Evolutionary conservation across 768 basidiomycete genomes (phyloP), one percentile per base, ranked within the genome.

Genomic region (Brasilioporus rufonigricans): DNA sequence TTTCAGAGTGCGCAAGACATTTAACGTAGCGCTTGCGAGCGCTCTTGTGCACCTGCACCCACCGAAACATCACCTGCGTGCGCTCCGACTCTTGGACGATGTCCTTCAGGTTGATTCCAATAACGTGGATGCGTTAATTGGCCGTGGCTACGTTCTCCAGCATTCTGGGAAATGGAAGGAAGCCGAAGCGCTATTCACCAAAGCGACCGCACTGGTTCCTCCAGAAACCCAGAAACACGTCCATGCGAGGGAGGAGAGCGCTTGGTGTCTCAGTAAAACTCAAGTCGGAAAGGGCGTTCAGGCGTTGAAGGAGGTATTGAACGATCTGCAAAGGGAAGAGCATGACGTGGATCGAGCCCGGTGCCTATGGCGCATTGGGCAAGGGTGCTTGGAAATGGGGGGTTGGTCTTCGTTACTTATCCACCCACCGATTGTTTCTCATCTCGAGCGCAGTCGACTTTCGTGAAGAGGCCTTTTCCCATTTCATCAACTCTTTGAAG

Each of bases 11-110:
- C 77, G 77, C 44, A 80, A 81, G 45, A 84, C 84, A 4, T 82
- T 97, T 65, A 85, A 93, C 55, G 78, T 85, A 12, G 76, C 78
- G 5, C 77, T 96, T 13, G 87, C 85, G 2, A 86, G 84, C 0
- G 84, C 91, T 5, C 78, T 97, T 16, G 89, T 93, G 4, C 88
- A 97, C 64, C 77, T 89, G 46, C 91, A 83, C 68, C 85, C 95
- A 27, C 96, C 96, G 0, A 94, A 94, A 62, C 88, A 98, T 61
- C 96, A 98, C 66, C 61, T 74, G 12, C 84, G 87, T 48, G 96
- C 97, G 1, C 73, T 87, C 24, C 74, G 79, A 18, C 77, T 97
- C 11, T 76, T 98, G 21, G 82, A 89, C 31, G 82, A 86, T 5
- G 78, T 96, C 16, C 80, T 98, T 1, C 61, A 73, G 2, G 71